A percentile compares a stretch with the other conserved stretches of the same genome.
Conservation (phyloP, 2,329 filamentous ascomycete genomes). For the Exophiala aquamarina region DNA sequence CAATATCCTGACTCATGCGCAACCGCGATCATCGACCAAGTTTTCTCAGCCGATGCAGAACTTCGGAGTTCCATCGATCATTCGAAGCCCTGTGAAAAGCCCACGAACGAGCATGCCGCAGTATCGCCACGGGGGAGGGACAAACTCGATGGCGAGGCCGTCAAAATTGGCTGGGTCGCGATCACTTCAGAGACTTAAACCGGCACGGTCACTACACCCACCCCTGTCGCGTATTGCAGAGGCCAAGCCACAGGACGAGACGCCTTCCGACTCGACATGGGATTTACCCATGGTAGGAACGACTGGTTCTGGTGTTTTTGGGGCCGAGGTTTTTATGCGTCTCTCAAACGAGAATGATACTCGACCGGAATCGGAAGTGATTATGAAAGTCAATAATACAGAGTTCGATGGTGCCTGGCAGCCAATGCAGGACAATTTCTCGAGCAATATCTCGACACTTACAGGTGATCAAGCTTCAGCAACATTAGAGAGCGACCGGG, state of each 20-base stretch:
- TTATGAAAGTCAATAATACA: background rate
- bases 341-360: background rate
- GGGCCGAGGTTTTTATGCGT: background rate
- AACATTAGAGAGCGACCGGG: background rate
- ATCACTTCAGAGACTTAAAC: background rate
- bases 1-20: background rate
- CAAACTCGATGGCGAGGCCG: background rate
- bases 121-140: background rate
- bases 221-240: background rate
- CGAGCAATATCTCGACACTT: background rate
- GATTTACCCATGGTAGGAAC: background rate
- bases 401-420: background rate
- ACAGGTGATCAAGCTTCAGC: background rate
- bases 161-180: background rate
- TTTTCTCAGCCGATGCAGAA: background rate
- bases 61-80: conserved; percentile 10
- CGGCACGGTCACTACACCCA: background rate
- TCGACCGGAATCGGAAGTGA: background rate
- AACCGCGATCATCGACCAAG: background rate
- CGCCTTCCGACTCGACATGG: background rate
- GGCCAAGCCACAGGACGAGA: background rate
- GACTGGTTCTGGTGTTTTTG: background rate
- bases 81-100: conserved; percentile 3
- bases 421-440: background rate
- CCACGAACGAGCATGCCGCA: background rate